Evolutionary conservation across 805 yeast species (phyloP), one percentile per base, ranked within the genome.

Genomic region (Saturnispora bothae): DNA sequence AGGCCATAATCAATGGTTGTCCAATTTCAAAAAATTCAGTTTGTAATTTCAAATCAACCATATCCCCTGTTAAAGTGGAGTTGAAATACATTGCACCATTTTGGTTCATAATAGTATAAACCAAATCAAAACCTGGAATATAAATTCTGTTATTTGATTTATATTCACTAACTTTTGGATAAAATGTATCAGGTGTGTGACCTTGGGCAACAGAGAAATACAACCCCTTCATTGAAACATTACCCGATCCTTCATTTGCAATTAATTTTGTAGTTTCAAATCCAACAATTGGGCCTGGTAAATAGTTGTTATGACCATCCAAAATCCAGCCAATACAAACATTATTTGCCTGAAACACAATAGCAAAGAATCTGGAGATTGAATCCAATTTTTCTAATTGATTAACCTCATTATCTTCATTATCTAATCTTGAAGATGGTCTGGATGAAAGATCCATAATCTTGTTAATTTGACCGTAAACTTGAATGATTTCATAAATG

Each of bases 291-390:
- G 84, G 51, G 9, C 96, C 96, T 0, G 85, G 85, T 13, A 30
- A 28, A 4, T 30, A 25, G 13, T 36, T 33, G 4, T 34, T 38
- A 13, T 19, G 15, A 5, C 51, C 53, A n/a, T 71, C 76, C 51
- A 80, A 81, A 4, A 81, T 53, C 86, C 95, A 84, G 0, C 95
- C 94, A 25, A 81, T 42, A 44, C 94, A 81, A 42, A 82, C 64
- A 45, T 79, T 72, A 46, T 76, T 70, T 0, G 84, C 71, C 5
- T 76, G 53, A 18, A 80, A 63, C 34, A 73, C 80, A 22, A 80
- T 59, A 0, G 83, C 64, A 33, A 65, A 68, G 43, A 66, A 62
- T n/a, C 56, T 56, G 34, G 60, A 41, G 27, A 56, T 40, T 0
- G 48, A 35, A 19, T 45, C 49, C 10, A 52, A 19, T 13, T 43